Percentiles rank a stretch among this genome's conserved stretches.
phyloP scores from a whole-genome alignment of 495 filamentous ascomycete species.

The Parmelia sp. region DNA sequence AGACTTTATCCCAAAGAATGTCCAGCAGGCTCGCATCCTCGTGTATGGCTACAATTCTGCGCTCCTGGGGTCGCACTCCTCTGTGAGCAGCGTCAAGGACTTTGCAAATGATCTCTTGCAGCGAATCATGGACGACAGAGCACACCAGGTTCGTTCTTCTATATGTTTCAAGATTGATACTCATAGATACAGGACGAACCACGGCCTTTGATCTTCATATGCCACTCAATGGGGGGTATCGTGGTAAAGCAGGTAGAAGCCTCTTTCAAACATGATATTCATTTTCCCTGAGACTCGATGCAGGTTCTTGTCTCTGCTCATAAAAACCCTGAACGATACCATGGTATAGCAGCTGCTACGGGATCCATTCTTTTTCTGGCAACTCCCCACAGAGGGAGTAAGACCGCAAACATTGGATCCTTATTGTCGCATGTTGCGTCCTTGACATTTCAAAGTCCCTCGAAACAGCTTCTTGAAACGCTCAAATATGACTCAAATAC shows the following conservation, averaged over 20 bases:
- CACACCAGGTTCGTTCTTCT: not conserved
- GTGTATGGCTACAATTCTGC: constrained; percentile 10
- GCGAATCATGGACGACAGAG: constrained; percentile 8
- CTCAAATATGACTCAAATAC: constrained; percentile 4
- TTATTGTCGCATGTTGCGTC: constrained; percentile 8
- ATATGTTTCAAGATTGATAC: not conserved
- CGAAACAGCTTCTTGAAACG: constrained; percentile 8
- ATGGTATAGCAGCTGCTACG: not conserved
- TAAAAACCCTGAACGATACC: not conserved
- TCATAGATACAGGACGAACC: not conserved
- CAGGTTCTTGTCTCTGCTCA: constrained; percentile 7
- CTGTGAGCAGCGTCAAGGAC: constrained; percentile 5
- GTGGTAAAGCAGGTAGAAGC: constrained; percentile 10
- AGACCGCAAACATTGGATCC: constrained; percentile 9
- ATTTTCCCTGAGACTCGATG: not conserved
- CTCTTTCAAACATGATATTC: not conserved
- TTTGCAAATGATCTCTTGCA: constrained; percentile 8
- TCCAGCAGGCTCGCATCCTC: not conserved
- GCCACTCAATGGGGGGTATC: constrained; percentile 7
- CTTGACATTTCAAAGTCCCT: constrained; percentile 5
- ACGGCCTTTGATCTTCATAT: constrained; percentile 11
- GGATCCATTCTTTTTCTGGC: constrained; percentile 7
- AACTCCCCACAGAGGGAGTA: constrained; percentile 12
- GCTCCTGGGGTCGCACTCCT: constrained; percentile 1
- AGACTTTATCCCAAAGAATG: constrained; percentile 3